phyloP scores from a whole-genome alignment of 83 land plant genomes.

The Thuja plicata region DNA sequence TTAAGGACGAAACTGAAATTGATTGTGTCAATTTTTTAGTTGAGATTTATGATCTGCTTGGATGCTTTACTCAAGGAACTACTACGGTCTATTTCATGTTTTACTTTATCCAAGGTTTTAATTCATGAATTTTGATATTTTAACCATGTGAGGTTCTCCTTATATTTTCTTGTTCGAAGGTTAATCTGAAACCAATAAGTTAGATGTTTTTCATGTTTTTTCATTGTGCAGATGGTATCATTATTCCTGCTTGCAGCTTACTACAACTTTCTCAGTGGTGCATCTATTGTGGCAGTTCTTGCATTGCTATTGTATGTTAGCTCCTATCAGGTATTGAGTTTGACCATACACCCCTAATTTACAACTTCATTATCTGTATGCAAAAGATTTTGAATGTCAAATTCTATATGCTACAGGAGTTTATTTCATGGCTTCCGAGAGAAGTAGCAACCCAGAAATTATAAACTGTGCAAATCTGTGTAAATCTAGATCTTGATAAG shows the following conservation, averaged over 20 bases:
- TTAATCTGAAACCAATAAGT: background rate
- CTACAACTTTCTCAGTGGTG: slow-evolving; percentile 61
- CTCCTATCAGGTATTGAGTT: slow-evolving; percentile 69
- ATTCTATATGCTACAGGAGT: background rate
- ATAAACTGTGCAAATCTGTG: too few relatives aligned
- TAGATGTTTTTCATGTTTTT: background rate
- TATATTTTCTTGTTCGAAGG: background rate
- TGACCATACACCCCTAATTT: background rate
- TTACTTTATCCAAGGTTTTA: background rate
- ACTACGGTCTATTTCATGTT: background rate
- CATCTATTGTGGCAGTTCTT: slow-evolving; percentile 79
- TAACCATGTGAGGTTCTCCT: background rate
- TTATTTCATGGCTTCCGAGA: too few relatives aligned
- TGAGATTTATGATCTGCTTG: slow-evolving; percentile 1
- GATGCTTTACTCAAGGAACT: background rate
- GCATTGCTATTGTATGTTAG: slow-evolving; percentile 90
- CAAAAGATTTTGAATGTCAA: background rate
- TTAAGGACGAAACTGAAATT: slow-evolving; percentile 5
- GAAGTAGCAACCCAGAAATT: too few relatives aligned
- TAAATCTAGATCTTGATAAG: too few relatives aligned
- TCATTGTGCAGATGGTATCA: slow-evolving; percentile 51
- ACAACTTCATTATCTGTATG: background rate
- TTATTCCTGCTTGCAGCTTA: slow-evolving; percentile 79
- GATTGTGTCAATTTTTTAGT: background rate
- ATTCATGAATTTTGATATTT: background rate